Evolutionary conservation across 441 rosid species (phyloP), one percentile per base, ranked within the genome.

Genomic region (Erodium texanum): DNA sequence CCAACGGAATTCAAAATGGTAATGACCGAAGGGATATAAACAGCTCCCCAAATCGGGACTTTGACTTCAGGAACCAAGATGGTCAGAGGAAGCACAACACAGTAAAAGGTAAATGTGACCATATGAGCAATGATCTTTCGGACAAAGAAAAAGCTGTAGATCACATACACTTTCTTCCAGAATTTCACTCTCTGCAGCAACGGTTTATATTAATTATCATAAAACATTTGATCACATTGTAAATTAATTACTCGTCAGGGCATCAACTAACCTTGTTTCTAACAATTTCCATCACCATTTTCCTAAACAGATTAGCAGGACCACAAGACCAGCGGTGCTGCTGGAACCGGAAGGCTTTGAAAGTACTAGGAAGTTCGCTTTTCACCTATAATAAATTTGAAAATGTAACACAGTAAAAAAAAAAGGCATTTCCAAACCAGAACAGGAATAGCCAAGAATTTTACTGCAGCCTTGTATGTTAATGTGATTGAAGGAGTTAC

Each of bases 301-400:
- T 90, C 86, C 92, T 83, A 75, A 89, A 88, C 24, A 92, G 96
- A 66, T 92, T 92, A 24, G 98, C 97, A 7, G 98, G 98, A 70
- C 98, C 98, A 70, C 96, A 89, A n/a, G 97, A 93, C 98, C 98
- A 93, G 1, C 97, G 75, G 64, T 93, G 97, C 68, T 93, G 98
- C 63, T 93, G 98, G 67, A 79, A 86, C 23, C 98, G 86, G 74
- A 80, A 90, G 0, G 98, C 97, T 76, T 80, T 89, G 69, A 93
- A 89, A 14, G 96, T 89, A 73, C 98, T 90, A 0, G 98, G 98
- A 72, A 93, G 71, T 77, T 93, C 98, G 68, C 80, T 93, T 81
- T 85, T 90, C 77, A 90, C 98, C 98, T 92, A 74, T 19, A 19
- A 52, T 24, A 27, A 5, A 63, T 27, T 34, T 2, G n/a, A 34